Evolutionary conservation across 139 green algal species (phyloP).

Genomic region (Chlamydomonas eustigma): DNA sequence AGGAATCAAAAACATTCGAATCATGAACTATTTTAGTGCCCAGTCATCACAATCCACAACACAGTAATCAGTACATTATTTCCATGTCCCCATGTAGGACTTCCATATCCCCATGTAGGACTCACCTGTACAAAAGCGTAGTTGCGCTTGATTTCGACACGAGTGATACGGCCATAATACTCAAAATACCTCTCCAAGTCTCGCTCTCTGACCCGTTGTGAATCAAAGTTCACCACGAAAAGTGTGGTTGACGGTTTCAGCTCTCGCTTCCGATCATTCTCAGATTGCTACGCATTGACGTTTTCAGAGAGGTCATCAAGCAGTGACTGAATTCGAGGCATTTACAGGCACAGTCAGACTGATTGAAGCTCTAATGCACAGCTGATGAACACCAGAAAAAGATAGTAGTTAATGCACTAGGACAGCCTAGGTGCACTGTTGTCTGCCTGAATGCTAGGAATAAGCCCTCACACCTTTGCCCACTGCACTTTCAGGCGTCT

Average conservation of each 20-base stretch:
- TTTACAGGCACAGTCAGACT: too few relatives aligned
- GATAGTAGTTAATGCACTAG: too few relatives aligned
- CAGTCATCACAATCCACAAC: background rate
- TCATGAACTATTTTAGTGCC: background rate
- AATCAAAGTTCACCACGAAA: constrained; percentile 58
- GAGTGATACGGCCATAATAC: constrained; percentile 39
- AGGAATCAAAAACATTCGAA: background rate
- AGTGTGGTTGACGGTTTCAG: constrained; percentile 62
- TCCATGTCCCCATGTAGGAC: background rate
- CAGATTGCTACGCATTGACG: constrained; percentile 11
- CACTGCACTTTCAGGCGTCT: constrained; percentile 68
- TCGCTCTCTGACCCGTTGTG: constrained; percentile 41
- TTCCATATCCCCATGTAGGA: background rate
- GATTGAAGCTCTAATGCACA: too few relatives aligned
- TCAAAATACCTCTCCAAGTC: constrained; percentile 72
- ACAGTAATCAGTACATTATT: background rate
- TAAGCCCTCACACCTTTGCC: too few relatives aligned
- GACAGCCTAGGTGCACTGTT: too few relatives aligned
- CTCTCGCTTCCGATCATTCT: constrained; percentile 22
- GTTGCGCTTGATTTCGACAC: constrained; percentile 66
- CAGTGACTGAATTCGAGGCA: too few relatives aligned
- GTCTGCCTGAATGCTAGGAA: too few relatives aligned
- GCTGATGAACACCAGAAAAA: too few relatives aligned
- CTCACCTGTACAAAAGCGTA: constrained; percentile 60
- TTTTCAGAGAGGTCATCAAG: too few relatives aligned